Evolutionary conservation across 106 monocot genomes (phyloP), one percentile per base, ranked within the genome.

Genomic region (Acorus calamus): DNA sequence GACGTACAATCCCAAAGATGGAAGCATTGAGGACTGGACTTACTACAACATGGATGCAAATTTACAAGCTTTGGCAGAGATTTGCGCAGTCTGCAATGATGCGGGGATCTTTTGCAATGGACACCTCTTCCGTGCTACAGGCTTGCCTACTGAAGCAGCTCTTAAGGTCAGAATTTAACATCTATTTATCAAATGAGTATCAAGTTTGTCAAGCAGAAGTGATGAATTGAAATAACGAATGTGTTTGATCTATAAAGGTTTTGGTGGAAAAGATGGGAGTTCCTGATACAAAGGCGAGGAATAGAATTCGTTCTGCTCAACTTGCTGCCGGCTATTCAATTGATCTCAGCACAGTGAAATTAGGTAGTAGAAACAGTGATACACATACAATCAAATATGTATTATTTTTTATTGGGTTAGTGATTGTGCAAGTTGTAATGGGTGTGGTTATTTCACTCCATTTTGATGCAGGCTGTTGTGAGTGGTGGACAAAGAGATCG

Each of bases 251-350:
- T 28, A 28, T 28, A 71, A 80, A 71, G 90, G 86, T 91, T 47
- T 14, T 91, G 42, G 91, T 81, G 59, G 91, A 91, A 79, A 91
- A 91, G 73, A 91, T 91, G 91, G 91, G 91, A 49, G 65, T 79
- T 64, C 81, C 91, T 6, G 83, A 83, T 69, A 64, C 46, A 52
- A 83, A 73, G 63, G 55, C 61, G 45, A 76, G 76, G 59, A 80
- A 42, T 49, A 73, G 47, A 55, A 59, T 79, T 42, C 43, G 46
- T 47, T 60, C 53, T 64, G 55, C 58, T 43, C 61, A 75, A 45
- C 63, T 76, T 60, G 56, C 68, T 68, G 55, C 64, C 47, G 77
- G 66, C 44, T 67, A 50, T 74, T 83, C 66, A 4, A 69, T 65
- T 28, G 78, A 73, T 69, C 65, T 14, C 28, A 70, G 14, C 46